Percentiles rank a stretch among this genome's conserved stretches.
Conservation (phyloP, 768 basidiomycete species). For the Tephrocybe sp. region DNA sequence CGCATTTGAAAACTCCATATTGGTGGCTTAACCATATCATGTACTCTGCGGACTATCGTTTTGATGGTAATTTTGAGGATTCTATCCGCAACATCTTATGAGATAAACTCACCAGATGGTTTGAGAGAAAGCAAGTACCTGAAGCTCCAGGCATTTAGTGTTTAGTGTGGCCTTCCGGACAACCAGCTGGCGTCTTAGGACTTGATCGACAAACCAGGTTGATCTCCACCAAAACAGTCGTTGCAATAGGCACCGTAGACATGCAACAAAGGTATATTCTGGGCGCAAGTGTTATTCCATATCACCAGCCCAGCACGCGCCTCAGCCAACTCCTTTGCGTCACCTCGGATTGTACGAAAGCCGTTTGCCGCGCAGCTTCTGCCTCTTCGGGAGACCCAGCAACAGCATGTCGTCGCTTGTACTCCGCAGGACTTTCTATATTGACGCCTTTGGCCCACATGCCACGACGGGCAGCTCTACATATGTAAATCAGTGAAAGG, state of each 20-base stretch:
- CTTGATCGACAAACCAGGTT: no score
- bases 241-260: no score
- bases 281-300: no score
- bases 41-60: conserved; percentile 40
- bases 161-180: no score
- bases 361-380: conserved; percentile 8
- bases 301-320: conserved; percentile 13
- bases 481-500: background rate
- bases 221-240: no score
- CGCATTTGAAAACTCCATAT: conserved; percentile 38
- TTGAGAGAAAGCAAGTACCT: no score
- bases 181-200: no score
- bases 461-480: conserved; percentile 61
- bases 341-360: background rate
- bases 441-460: conserved; percentile 66
- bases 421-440: conserved; percentile 74
- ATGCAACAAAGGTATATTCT: no score
- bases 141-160: no score
- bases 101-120: no score
- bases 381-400: conserved; percentile 18
- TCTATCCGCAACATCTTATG: no score
- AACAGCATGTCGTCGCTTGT: conserved; percentile 66
- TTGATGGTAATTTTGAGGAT: no score
- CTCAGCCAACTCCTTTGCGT: conserved; percentile 12
- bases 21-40: conserved; percentile 35